Evolutionary conservation across 306 rosid genomes (phyloP).

Genomic region (Vigna mungo): DNA sequence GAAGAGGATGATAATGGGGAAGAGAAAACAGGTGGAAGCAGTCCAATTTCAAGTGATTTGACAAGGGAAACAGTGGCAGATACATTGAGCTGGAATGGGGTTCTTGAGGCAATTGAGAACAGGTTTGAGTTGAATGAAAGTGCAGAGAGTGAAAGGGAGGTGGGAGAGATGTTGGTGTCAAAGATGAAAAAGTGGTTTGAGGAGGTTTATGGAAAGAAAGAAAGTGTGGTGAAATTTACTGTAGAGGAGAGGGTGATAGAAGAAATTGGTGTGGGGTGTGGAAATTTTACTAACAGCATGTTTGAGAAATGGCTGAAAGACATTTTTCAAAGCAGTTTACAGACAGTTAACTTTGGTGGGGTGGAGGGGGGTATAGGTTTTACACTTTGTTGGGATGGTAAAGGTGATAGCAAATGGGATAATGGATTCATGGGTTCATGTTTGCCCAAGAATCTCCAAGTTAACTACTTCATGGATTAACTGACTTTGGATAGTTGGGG

Average conservation of each 20-base stretch:
- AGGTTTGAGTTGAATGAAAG: constrained; percentile 60
- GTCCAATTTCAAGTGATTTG: constrained; percentile 71
- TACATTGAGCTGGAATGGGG: constrained; percentile 49
- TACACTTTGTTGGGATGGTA: constrained; percentile 86
- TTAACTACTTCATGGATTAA: constrained; percentile 67
- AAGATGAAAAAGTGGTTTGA: constrained; percentile 65
- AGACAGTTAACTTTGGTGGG: constrained; percentile 61
- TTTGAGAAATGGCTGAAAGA: constrained; percentile 93
- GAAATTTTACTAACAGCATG: constrained; percentile 74
- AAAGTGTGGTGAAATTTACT: constrained; percentile 56
- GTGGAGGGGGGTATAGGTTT: constrained; percentile 72
- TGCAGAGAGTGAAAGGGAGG: constrained; percentile 55
- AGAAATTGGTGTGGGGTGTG: constrained; percentile 66
- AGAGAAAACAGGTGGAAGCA: constrained; percentile 60
- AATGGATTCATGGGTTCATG: constrained; percentile 80
- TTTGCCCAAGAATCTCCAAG: constrained; percentile 76
- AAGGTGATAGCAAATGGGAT: constrained; percentile 68
- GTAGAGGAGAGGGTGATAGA: constrained; percentile 82
- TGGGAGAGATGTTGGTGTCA: constrained; percentile 54
- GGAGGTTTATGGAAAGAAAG: constrained; percentile 53
- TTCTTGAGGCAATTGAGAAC: constrained; percentile 62
- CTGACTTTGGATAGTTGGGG: constrained; percentile 46
- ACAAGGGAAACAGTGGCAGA: constrained; percentile 61
- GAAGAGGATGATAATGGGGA: constrained; percentile 55
- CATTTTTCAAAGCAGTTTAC: constrained; percentile 75